Evolutionary conservation across 805 yeast genomes (phyloP).

Genomic region (Saturnispora sekii): DNA sequence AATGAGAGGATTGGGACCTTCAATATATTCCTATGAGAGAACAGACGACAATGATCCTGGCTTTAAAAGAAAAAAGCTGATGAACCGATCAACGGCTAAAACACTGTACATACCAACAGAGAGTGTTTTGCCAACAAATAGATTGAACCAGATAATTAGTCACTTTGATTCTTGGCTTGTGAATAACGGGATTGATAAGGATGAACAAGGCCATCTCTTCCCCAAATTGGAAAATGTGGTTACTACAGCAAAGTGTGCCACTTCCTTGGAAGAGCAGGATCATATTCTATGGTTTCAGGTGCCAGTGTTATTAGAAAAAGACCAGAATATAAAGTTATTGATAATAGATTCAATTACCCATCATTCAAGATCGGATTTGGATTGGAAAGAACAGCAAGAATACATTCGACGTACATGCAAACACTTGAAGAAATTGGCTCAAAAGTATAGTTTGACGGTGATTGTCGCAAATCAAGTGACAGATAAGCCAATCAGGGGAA

Average conservation of each 20-base stretch:
- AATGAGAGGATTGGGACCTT: constrained; percentile 37
- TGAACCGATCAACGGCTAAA: constrained; percentile 17
- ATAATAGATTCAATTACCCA: constrained; percentile 80
- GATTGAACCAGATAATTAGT: constrained; percentile 41
- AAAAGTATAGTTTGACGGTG: constrained; percentile 42
- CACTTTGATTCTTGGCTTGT: constrained; percentile 24
- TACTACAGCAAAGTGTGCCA: constrained; percentile 21
- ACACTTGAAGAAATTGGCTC: constrained; percentile 41
- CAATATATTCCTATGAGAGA: constrained; percentile 14
- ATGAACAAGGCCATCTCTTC: constrained; percentile 13
- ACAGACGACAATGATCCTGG: constrained; percentile 4
- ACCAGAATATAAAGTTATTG: constrained; percentile 40
- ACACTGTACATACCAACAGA: constrained; percentile 79
- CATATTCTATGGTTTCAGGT: constrained; percentile 62
- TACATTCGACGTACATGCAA: constrained; percentile 36
- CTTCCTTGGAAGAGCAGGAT: constrained; percentile 62
- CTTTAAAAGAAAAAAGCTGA: not conserved
- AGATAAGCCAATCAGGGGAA: constrained; percentile 38
- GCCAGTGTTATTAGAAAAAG: constrained; percentile 41
- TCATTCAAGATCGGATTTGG: constrained; percentile 58
- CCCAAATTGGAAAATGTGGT: constrained; percentile 29
- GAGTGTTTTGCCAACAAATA: constrained; percentile 53
- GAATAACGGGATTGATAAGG: constrained; percentile 24
- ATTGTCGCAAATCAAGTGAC: constrained; percentile 76
- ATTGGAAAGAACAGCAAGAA: constrained; percentile 32